These are phyloP conservation scores for Dimargaris xerosporica DNA, from an alignment of 192 early-diverging fungal genomes.

Conservation along the genomic window DNA sequence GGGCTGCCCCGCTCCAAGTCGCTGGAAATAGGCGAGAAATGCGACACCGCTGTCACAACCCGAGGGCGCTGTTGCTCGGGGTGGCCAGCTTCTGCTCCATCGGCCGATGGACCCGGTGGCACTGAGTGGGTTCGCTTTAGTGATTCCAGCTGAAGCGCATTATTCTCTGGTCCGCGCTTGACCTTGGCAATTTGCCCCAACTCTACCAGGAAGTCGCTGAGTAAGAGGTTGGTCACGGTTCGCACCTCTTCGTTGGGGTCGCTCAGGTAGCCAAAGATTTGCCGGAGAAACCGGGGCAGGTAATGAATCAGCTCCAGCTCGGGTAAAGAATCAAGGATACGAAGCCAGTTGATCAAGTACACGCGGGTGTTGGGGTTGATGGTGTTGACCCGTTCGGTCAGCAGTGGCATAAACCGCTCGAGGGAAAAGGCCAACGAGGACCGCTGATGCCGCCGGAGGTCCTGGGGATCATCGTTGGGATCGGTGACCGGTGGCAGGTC, in stretches of 20 bases:
- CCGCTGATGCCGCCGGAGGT: background rate
- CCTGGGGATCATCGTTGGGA: too few species aligned
- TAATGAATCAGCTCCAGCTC: conserved; percentile 85
- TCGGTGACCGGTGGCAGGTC: background rate
- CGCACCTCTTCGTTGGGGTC: conserved; percentile 86
- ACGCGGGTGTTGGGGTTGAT: conserved; percentile 79
- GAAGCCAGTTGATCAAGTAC: conserved; percentile 92
- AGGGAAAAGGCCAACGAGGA: conserved; percentile 60
- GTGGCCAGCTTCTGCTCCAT: too few species aligned
- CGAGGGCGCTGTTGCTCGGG: too few species aligned
- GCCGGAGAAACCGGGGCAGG: conserved; percentile 88
- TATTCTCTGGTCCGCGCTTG: background rate
- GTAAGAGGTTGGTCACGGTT: conserved; percentile 56
- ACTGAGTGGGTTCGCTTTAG: too few species aligned
- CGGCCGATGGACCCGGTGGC: too few species aligned
- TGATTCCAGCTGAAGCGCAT: too few species aligned
- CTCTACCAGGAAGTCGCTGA: conserved; percentile 84
- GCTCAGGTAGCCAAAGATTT: conserved; percentile 73
- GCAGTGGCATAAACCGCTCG: conserved; percentile 81
- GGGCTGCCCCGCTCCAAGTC: background rate
- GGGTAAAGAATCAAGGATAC: conserved; percentile 79
- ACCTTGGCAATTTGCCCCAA: conserved; percentile 24
- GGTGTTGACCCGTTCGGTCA: conserved; percentile 81
- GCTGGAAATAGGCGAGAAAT: background rate
- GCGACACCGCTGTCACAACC: background rate